These are phyloP conservation scores for Cucumis cinereus DNA, from an alignment of 306 rosid genomes.

Conservation along the genomic window DNA sequence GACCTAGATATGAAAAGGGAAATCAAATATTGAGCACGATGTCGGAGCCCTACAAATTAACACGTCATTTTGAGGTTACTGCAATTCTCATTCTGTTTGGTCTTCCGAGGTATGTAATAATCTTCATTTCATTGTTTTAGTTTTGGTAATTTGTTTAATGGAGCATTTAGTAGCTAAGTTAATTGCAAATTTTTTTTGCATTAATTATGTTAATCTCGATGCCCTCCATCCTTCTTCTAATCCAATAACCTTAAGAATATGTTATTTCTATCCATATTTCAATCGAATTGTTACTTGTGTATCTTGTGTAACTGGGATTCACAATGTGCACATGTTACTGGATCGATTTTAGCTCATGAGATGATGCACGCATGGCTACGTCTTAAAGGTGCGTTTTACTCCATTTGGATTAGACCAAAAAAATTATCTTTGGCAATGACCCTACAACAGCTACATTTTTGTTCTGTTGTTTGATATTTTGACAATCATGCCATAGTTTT, in stretches of 20 bases:
- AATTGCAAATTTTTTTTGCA: background rate
- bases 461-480: background rate
- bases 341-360: constrained; percentile 93
- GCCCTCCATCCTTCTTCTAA: background rate
- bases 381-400: constrained; percentile 45
- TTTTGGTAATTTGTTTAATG: background rate
- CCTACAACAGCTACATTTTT: background rate
- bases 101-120: constrained; percentile 65
- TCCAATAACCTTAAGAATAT: background rate
- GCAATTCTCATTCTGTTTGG: constrained; percentile 89
- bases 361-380: constrained; percentile 99
- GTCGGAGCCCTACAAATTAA: constrained; percentile 47
- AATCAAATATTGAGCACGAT: constrained; percentile 22
- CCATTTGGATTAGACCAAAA: background rate
- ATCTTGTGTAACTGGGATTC: background rate
- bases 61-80: constrained; percentile 82
- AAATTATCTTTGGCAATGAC: background rate
- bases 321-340: constrained; percentile 47
- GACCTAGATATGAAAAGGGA: constrained; percentile 36
- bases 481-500: constrained; percentile 8
- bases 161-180: background rate
- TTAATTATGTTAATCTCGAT: background rate
- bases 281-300: background rate
- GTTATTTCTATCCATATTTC: background rate
- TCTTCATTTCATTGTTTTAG: constrained; percentile 7